These are phyloP conservation scores for Spiraea crenata DNA, from an alignment of 331 rosid species.

Conservation along the genomic window DNA sequence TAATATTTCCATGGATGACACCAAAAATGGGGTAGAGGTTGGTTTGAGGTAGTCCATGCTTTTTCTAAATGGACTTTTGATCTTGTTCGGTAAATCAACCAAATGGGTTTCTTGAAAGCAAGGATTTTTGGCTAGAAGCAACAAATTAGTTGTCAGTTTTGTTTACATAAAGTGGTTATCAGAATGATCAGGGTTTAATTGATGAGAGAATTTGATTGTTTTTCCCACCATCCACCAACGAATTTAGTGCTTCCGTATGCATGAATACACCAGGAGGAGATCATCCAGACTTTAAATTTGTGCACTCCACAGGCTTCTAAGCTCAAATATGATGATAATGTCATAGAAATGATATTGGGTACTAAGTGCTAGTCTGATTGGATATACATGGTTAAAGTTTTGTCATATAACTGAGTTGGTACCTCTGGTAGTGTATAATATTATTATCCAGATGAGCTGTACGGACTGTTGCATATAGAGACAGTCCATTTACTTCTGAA, in stretches of 20 bases:
- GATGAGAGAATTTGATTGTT: not conserved
- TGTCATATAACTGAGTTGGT: constrained; percentile 1
- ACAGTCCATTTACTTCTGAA: not conserved
- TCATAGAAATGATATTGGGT: constrained; percentile 13
- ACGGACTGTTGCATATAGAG: not conserved
- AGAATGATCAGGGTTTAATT: constrained; percentile 12
- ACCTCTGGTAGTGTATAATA: constrained; percentile 2
- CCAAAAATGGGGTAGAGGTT: not conserved
- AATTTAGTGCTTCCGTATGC: not conserved
- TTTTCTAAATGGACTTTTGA: constrained; percentile 2
- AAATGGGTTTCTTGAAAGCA: constrained; percentile 19
- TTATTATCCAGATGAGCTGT: constrained; percentile 15
- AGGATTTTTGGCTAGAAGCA: constrained; percentile 3
- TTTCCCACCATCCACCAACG: not conserved
- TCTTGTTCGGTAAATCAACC: constrained; percentile 4
- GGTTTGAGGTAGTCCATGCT: constrained; percentile 8
- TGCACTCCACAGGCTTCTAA: not conserved
- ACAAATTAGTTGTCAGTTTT: not conserved
- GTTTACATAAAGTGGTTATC: constrained; percentile 3
- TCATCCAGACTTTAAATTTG: not conserved
- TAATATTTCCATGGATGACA: not conserved
- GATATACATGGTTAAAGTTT: not conserved
- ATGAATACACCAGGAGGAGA: not conserved
- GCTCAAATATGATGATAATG: not conserved
- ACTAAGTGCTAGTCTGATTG: not conserved